Evolutionary conservation across 2,329 filamentous ascomycete genomes (phyloP), one percentile per base, ranked within the genome.

Genomic region (Botrytis galanthina): DNA sequence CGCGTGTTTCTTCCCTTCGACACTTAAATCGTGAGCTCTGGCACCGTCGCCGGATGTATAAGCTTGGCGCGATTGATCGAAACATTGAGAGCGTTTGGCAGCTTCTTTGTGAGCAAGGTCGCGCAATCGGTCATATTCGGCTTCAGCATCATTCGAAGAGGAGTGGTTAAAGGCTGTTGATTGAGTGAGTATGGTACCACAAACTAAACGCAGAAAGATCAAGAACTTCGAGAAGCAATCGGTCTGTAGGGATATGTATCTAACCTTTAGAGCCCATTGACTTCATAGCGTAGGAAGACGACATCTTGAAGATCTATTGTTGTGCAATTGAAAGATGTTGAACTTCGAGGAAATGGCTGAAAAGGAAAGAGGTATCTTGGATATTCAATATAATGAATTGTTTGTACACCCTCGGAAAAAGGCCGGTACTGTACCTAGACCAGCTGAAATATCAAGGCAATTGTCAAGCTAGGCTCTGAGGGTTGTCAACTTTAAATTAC

Each of bases 61-160:
- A 37, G 95, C 95, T 81, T 94, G 86, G 79, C 92, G 91, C 32
- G 92, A 85, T 80, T 87, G 86, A 76, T 93, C 89, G 80, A 94
- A 95, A 84, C 93, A 97, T 70, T 88, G 87, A 76, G 89, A 89
- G 78, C 93, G 92, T 84, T 96, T 93, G 70, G 87, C 85, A 74
- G 92, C 93, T 86, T 97, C 95, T 79, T 90, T 87, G 76, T 93
- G 90, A 29, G 95, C 96, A 29, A 95, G 87, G 78, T 92, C 91
- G 80, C 96, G 93, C 62, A 98, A 88, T 71, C 93, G 92, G 82
- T 98, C 95, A 83, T 98, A 98, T 84, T 98, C 95, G 78, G 87
- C 89, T 85, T 98, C 95, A 72, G 89, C 86, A 74, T 91, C 87
- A 78, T 85, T 85, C 80, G 88, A 89, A 77, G 90, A 86, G 74